Evolutionary conservation across 768 basidiomycete species (phyloP).

Genomic region (Amanita polypyramis): DNA sequence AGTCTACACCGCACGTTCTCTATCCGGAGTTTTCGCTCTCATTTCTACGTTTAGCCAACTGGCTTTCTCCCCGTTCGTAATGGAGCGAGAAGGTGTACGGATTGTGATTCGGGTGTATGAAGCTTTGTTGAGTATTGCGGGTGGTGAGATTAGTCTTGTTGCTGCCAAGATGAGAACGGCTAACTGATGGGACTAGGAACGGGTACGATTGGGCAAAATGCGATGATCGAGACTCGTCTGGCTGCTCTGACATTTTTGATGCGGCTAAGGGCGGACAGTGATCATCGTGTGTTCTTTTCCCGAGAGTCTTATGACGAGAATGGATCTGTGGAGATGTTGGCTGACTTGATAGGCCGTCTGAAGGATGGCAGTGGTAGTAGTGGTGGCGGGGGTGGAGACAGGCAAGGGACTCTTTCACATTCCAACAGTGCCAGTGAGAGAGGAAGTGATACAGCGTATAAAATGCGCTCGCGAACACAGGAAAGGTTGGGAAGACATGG

Average conservation of each 20-base stretch:
- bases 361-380: conserved; percentile 12
- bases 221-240: conserved; percentile 28
- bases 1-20: conserved; percentile 24
- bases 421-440: conserved; percentile 17
- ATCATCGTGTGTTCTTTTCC: conserved; percentile 75
- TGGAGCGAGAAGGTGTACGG: conserved; percentile 33
- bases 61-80: conserved; percentile 54
- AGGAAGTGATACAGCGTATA: conserved; percentile 22
- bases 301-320: conserved; percentile 42
- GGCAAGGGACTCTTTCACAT: conserved; percentile 10
- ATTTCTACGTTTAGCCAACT: conserved; percentile 61
- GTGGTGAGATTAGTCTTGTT: neutral
- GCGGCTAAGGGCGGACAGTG: conserved; percentile 80
- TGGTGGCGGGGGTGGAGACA: conserved; percentile 9
- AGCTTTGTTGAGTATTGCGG: conserved; percentile 32
- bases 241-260: conserved; percentile 78
- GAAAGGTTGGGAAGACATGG: conserved; percentile 41
- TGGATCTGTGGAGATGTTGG: conserved; percentile 46
- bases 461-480: conserved; percentile 19
- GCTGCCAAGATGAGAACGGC: neutral
- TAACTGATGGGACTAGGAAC: neutral
- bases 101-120: conserved; percentile 46
- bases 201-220: neutral
- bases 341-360: conserved; percentile 51
- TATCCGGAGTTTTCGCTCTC: conserved; percentile 54